Conservation (phyloP, 768 basidiomycete species). For the Heimioporus sp. region DNA sequence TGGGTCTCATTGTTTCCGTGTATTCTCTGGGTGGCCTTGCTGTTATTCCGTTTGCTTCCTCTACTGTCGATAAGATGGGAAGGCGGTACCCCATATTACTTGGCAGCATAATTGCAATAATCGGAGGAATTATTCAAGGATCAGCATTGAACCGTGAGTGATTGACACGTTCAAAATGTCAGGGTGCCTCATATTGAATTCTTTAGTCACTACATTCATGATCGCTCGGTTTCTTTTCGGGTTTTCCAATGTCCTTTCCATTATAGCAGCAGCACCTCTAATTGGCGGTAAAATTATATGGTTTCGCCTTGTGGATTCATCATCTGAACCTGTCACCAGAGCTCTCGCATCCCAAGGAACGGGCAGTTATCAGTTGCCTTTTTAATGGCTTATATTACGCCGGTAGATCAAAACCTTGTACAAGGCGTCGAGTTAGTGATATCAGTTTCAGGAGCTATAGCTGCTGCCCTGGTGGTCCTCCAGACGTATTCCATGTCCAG, state of each 20-base stretch:
- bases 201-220: constrained; percentile 4
- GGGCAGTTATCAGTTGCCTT: constrained; percentile 1
- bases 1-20: constrained; percentile 57
- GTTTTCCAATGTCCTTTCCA: neutral
- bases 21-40: constrained; percentile 60
- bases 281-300: constrained; percentile 1
- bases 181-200: neutral
- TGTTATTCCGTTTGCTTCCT: constrained; percentile 42
- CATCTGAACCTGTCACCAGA: neutral
- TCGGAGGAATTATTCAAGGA: constrained; percentile 17
- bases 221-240: constrained; percentile 5
- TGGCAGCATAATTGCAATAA: constrained; percentile 3
- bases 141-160: constrained; percentile 12
- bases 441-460: constrained; percentile 10
- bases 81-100: constrained; percentile 18
- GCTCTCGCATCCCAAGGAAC: constrained; percentile 19
- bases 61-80: constrained; percentile 9
- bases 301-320: neutral
- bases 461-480: constrained; percentile 53
- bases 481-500: constrained; percentile 58
- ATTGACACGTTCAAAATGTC: neutral
- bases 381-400: neutral
- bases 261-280: constrained; percentile 2
- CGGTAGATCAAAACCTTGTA: constrained; percentile 1
- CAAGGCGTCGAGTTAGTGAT: neutral